Base-by-base conservation (phyloP, 202 grass and related monocot genomes). In the Elaeis oleifera region DNA sequence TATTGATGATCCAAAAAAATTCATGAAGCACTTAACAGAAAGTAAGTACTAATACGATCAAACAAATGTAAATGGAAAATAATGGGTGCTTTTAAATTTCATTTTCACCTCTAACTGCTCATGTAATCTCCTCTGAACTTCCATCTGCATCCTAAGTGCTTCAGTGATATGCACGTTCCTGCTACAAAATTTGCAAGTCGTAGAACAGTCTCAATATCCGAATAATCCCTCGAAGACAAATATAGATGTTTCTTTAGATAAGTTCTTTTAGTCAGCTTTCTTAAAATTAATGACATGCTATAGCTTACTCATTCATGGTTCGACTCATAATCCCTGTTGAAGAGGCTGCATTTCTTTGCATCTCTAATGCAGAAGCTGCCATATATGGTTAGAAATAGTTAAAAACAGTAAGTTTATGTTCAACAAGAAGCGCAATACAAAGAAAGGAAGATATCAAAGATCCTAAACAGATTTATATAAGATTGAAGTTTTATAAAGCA, bases 41-140 rank as follows among this genome's bases (percentile, higher is more conserved):
- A 44, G 28, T 31, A 31, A 44, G 36, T 13, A 44, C 2, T 13
- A 39, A 39, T 39, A 39, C 7, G 2, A 39, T 39, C 36, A 39
- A 39, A 13, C 9, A 39, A 6, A 31, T 31, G 28, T 6, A 31
- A 6, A 31, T 31, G 28, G 28, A 31, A 31, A 31, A 31, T 31
- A 31, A 31, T 31, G 28, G 28, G 5, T 31, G 28, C 5, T 31
- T 44, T 44, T 3, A 44, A 44, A 44, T 3, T 44, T 14, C 3
- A 44, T 13, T 19, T 5, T 78, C 73, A 89, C 94, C 83, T 94
- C 88, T 64, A 99, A 60, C 61, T 99, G 88, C 57, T 89, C 94
- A 58, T 89, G 94, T 15, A 99, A 58, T 65, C 94, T 89, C 80
- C 85, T 86, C 56, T 89, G 83, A 39, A 99, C 88, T 80, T 99